A percentile compares a stretch with the other conserved stretches of the same genome.
Evolutionary conservation across 371 early-diverging fungal species (phyloP).

Genomic region (Mucor racemosus): DNA sequence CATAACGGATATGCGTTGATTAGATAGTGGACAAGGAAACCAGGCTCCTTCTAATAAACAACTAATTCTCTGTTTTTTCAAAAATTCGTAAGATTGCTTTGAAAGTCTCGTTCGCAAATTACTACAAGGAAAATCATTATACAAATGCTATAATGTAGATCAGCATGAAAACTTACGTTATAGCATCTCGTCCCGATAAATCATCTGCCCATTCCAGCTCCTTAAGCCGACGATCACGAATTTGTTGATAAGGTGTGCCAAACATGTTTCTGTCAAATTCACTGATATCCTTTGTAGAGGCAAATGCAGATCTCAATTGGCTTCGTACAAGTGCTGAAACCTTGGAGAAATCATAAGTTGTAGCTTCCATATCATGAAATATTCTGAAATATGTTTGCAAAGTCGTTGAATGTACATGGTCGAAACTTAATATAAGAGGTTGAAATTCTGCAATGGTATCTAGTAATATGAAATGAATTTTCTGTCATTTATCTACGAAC

Average conservation of each 20-base stretch:
- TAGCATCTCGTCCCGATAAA: constrained; percentile 64
- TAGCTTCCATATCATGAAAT: constrained; percentile 74
- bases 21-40: constrained; percentile 61
- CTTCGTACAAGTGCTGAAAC: constrained; percentile 62
- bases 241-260: constrained; percentile 63
- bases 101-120: constrained; percentile 67
- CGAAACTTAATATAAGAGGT: constrained; percentile 67
- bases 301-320: constrained; percentile 54
- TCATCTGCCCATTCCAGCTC: constrained; percentile 77
- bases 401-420: constrained; percentile 63
- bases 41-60: constrained; percentile 75
- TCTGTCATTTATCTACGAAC: neutral
- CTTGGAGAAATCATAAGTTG: constrained; percentile 63
- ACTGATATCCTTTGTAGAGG: constrained; percentile 42
- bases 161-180: constrained; percentile 49
- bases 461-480: constrained; percentile 8
- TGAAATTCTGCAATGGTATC: constrained; percentile 63
- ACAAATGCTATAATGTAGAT: too few species aligned
- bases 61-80: constrained; percentile 72
- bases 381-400: constrained; percentile 62
- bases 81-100: constrained; percentile 70
- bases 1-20: constrained; percentile 23
- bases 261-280: constrained; percentile 70
- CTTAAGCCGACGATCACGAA: constrained; percentile 71
- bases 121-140: constrained; percentile 30